Percentiles rank a stretch among this genome's conserved stretches.
These are phyloP conservation scores for Suillus hirtellus DNA, from an alignment of 768 basidiomycete genomes.

Conservation along the genomic window DNA sequence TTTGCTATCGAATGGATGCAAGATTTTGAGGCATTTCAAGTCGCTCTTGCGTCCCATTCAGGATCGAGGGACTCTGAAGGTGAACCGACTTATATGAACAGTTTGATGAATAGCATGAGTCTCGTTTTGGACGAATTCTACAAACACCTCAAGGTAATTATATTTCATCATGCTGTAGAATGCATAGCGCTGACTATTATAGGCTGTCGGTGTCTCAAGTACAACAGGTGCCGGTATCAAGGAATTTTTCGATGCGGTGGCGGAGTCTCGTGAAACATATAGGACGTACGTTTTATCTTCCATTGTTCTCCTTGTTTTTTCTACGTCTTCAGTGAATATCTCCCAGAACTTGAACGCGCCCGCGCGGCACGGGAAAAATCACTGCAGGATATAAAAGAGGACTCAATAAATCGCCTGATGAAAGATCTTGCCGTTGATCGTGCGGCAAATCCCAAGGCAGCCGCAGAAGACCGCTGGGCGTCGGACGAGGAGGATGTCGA, in stretches of 20 bases:
- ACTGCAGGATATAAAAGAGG: constrained; percentile 66
- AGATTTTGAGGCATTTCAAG: constrained; percentile 95
- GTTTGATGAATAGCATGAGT: constrained; percentile 99
- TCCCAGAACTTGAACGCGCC: constrained; percentile 83
- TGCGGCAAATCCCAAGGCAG: constrained; percentile 57
- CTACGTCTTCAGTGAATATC: constrained; percentile 71
- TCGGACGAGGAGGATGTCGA: constrained; percentile 53
- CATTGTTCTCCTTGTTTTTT: neutral
- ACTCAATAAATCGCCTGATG: constrained; percentile 77
- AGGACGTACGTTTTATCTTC: constrained; percentile 58
- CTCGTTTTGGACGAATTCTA: constrained; percentile 98
- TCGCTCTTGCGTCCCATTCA: constrained; percentile 72
- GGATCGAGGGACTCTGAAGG: constrained; percentile 75
- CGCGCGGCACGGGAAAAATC: constrained; percentile 62
- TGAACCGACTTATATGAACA: constrained; percentile 97
- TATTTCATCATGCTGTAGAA: neutral
- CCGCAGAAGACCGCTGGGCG: constrained; percentile 63
- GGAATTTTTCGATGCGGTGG: constrained; percentile 90
- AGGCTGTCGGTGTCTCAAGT: constrained; percentile 96
- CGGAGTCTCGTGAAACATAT: constrained; percentile 85
- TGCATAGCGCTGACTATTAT: constrained; percentile 7
- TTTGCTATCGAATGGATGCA: constrained; percentile 98
- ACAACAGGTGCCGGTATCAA: constrained; percentile 93
- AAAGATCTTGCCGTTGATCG: constrained; percentile 78
- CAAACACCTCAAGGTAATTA: constrained; percentile 82